Evolutionary conservation across 352 stramenopile genomes (phyloP).

Genomic region (Phytophthora syringae): DNA sequence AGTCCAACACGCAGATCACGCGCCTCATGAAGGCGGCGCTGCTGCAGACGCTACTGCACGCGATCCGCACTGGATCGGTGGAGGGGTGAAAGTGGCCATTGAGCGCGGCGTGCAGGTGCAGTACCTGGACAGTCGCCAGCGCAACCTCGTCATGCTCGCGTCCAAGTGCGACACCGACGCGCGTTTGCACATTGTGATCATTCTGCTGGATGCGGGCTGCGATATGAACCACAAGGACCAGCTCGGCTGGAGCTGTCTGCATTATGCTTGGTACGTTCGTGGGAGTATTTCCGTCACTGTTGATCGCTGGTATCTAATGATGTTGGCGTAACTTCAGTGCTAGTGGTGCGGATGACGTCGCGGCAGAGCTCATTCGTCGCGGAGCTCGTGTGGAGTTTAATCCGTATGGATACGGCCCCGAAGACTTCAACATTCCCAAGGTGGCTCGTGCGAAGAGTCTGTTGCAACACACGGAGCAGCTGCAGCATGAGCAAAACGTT

Average conservation of each 20-base stretch:
- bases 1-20: constrained; percentile 71
- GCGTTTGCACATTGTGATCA: constrained; percentile 83
- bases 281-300: background rate
- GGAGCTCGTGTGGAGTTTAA: constrained; percentile 81
- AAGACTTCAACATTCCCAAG: constrained; percentile 88
- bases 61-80: constrained; percentile 76
- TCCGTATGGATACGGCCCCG: constrained; percentile 84
- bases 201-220: constrained; percentile 82
- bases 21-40: constrained; percentile 82
- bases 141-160: constrained; percentile 88
- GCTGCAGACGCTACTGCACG: constrained; percentile 86
- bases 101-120: constrained; percentile 79
- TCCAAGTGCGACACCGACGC: constrained; percentile 85
- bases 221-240: constrained; percentile 89
- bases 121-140: constrained; percentile 77
- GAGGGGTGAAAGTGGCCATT: constrained; percentile 88
- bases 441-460: constrained; percentile 82
- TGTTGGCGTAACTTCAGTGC: constrained; percentile 44
- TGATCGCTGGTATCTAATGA: background rate
- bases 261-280: constrained; percentile 80
- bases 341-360: constrained; percentile 73
- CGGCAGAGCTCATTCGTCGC: constrained; percentile 75
- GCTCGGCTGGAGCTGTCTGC: constrained; percentile 85
- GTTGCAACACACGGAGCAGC: constrained; percentile 86
- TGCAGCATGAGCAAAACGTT: constrained; percentile 86